A percentile compares a stretch with the other conserved stretches of the same genome.
These are phyloP conservation scores for Phytophthora quininea DNA, from an alignment of 352 stramenopile genomes.

Conservation along the genomic window DNA sequence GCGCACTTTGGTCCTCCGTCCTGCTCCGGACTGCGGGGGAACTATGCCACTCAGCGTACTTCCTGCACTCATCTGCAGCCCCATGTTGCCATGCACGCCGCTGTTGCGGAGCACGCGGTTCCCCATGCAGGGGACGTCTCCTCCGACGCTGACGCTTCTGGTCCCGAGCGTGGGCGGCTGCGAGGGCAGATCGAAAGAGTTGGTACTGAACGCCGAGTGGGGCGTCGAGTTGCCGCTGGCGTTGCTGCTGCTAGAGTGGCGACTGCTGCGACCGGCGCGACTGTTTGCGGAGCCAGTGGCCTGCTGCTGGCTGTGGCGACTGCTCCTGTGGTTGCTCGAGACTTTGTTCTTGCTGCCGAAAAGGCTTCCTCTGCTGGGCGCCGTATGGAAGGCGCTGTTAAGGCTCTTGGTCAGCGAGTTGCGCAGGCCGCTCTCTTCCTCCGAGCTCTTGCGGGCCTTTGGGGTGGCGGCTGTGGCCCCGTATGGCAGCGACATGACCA, in stretches of 20 bases:
- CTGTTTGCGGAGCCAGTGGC: background rate
- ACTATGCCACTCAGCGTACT: conserved; percentile 4
- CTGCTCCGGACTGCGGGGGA: background rate
- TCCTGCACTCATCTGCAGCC: conserved; percentile 20
- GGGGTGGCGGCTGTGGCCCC: conserved; percentile 41
- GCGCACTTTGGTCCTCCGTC: conserved; percentile 21
- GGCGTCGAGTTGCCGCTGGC: background rate
- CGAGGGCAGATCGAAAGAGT: conserved; percentile 24
- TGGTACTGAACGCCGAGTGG: conserved; percentile 30
- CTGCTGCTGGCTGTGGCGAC: background rate
- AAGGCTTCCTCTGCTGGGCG: conserved; percentile 27
- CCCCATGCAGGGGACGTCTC: conserved; percentile 22
- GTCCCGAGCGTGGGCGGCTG: conserved; percentile 36
- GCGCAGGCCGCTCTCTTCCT: conserved; percentile 22
- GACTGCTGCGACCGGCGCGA: conserved; percentile 12
- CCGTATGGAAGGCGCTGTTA: conserved; percentile 30
- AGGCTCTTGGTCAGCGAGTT: conserved; percentile 33
- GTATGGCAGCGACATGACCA: conserved; percentile 52
- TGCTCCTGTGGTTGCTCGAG: conserved; percentile 7
- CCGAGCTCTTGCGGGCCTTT: conserved; percentile 24
- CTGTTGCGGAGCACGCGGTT: conserved; percentile 29
- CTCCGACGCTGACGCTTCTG: conserved; percentile 37
- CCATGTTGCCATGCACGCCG: conserved; percentile 34
- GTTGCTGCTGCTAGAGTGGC: conserved; percentile 17
- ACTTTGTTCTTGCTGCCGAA: conserved; percentile 26